Conservation (phyloP, 192 early-diverging fungal species). For the Coemansia sp. region DNA sequence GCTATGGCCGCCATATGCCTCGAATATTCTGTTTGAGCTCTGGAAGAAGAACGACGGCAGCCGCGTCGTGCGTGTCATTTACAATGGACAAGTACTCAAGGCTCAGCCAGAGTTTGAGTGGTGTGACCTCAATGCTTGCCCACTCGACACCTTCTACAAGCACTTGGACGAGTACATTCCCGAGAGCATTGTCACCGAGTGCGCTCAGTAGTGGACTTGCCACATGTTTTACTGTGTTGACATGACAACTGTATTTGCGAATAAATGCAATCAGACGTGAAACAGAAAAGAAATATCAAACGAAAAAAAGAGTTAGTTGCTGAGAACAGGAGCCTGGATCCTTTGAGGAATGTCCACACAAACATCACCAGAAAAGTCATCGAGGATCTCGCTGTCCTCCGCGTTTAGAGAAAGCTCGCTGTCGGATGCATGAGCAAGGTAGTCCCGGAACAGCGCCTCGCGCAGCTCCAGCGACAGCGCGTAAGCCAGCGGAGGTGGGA, state of each 20-base stretch:
- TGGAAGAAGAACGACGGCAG: conserved; percentile 51
- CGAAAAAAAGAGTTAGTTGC: background rate
- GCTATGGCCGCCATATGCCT: conserved; percentile 62
- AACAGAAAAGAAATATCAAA: background rate
- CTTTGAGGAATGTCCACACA: conserved; percentile 19
- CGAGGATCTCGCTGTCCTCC: background rate
- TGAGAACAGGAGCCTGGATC: background rate
- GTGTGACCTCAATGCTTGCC: conserved; percentile 53
- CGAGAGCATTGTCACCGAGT: conserved; percentile 34
- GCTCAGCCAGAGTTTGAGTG: conserved; percentile 25
- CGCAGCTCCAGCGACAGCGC: conserved; percentile 60
- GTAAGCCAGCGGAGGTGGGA: conserved; percentile 66
- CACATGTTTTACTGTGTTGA: too few relatives aligned
- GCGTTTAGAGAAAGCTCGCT: background rate
- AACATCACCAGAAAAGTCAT: conserved; percentile 24
- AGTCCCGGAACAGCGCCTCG: conserved; percentile 56
- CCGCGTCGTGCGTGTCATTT: conserved; percentile 58
- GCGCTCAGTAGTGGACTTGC: background rate
- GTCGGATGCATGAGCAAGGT: conserved; percentile 5
- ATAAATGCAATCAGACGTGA: background rate
- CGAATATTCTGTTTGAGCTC: conserved; percentile 57
- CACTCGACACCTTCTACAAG: conserved; percentile 38
- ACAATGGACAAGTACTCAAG: conserved; percentile 58
- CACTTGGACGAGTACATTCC: conserved; percentile 40
- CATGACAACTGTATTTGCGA: background rate